Percentiles rank a stretch among this genome's conserved stretches.
Conservation (phyloP, 352 stramenopile species). For the Phytopythium montanum region DNA sequence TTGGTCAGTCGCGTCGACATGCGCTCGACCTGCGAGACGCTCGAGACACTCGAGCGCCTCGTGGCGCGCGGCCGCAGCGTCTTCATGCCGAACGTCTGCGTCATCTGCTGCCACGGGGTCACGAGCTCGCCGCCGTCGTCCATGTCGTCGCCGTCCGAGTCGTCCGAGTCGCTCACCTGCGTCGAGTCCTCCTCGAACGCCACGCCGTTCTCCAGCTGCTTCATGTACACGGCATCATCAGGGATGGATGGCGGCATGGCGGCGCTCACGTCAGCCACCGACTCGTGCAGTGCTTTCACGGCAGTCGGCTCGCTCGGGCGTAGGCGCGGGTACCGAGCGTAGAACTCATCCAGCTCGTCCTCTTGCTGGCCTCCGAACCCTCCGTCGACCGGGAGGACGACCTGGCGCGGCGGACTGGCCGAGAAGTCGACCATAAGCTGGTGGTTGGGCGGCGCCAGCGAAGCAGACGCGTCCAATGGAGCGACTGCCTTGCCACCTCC, state of each 20-base stretch:
- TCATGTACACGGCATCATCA: slow-evolving; percentile 46
- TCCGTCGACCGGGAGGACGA: slow-evolving; percentile 15
- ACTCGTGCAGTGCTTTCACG: background rate
- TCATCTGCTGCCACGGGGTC: slow-evolving; percentile 85
- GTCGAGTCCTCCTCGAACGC: slow-evolving; percentile 77
- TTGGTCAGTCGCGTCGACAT: slow-evolving; percentile 31
- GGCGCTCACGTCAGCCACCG: background rate
- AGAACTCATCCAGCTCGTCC: slow-evolving; percentile 5
- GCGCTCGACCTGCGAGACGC: slow-evolving; percentile 57
- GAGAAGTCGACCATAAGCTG: slow-evolving; percentile 56
- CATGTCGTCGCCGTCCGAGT: slow-evolving; percentile 71
- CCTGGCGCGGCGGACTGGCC: slow-evolving; percentile 28
- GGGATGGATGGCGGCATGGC: slow-evolving; percentile 24
- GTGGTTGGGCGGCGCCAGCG: slow-evolving; percentile 8
- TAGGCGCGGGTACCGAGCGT: background rate
- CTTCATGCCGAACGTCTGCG: slow-evolving; percentile 78
- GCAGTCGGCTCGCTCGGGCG: background rate
- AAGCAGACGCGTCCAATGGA: background rate
- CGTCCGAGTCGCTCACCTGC: slow-evolving; percentile 78
- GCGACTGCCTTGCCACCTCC: background rate
- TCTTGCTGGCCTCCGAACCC: background rate
- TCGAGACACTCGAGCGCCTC: slow-evolving; percentile 61
- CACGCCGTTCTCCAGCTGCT: slow-evolving; percentile 71
- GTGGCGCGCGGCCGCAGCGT: slow-evolving; percentile 22
- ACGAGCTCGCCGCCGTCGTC: slow-evolving; percentile 77